Base-by-base conservation (phyloP, 2,329 filamentous ascomycete genomes). In the Thelonectria blattea region DNA sequence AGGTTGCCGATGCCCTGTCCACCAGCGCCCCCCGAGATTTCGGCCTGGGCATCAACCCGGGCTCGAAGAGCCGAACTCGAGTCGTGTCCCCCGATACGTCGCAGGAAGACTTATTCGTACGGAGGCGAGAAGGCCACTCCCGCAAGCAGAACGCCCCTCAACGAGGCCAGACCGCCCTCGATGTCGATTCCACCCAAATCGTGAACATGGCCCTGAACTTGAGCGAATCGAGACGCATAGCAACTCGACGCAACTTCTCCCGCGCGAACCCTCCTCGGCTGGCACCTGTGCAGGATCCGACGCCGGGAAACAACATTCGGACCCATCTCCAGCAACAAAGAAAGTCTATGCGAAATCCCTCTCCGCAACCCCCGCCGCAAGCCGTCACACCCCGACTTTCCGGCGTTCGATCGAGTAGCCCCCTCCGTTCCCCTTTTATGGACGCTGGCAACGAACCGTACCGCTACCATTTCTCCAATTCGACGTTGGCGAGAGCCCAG, bases 191-290 rank as follows among this genome's bases (percentile, higher is more conserved):
- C 8, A 87, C 90, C 4, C 91, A 97, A 75, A 96, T 98, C 65
- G 92, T 98, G 43, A 93, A 93, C 71, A 91, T 98, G 85, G 94
- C 94, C 1, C 78, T 98, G 68, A 95, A 90, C 65, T 78, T 98
- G 51, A 96, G 91, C 78, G 92, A 97, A 75, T 91, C 89, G 71
- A 86, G 88, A 65, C 86, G 87, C 71, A 83, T 83, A 76, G 91
- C 81, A 62, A 86, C 79, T 74, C 85, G 80, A 75, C 84, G 79
- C 75, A 87, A 73, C 74, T 83, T 76, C 66, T 85, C 71, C 56
- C 86, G 72, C 72, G 84, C 74, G 56, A 79, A 78, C 37, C 85
- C 78, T 30, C 85, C 80, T 48, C 80, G 78, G 42, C 78, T 83
- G 55, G 79, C 80, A 5, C 84, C 85, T 4, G 70, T 86, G 3